Base-by-base conservation (phyloP, 2,329 filamentous ascomycete genomes). In the Dothiorella sarmentorum region DNA sequence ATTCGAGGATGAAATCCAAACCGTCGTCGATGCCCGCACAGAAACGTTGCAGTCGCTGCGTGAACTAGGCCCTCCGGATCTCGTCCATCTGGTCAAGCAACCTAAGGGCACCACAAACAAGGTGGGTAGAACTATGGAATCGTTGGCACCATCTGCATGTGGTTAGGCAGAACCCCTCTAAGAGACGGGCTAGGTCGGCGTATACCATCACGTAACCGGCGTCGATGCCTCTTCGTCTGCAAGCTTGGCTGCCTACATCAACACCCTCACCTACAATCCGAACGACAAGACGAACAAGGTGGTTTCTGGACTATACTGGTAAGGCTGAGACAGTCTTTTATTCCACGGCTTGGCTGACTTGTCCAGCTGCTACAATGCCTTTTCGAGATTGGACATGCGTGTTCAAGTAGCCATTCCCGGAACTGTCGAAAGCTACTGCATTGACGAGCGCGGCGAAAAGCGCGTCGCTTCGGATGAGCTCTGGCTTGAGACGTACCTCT, bases 201-300 rank as follows among this genome's bases (percentile, higher is more conserved):
- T 97, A 58, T 99, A 99, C 73, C 94, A 99, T 74, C 94, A 99
- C 85, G 92, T 97, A 66, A 96, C 91, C 37, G 94, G 94, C 61
- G 87, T 97, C 70, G 94, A 99, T 76, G 94, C 94, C 49, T 99
- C 94, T 2, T 97, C 94, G 6, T 97, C 94, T 9, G 94, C 94
- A 60, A 97, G 93, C 76, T 79, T 99, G 61, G 94, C 94, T 38
- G 94, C 94, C 66, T 99, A 99, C 76, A 96, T 99, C 77, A 99
- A 97, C 75, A 97, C 93, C 37, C 82, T 99, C 61, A 97, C 92
- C 44, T 95, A 97, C 76, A 88, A 88, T 63, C 89, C 93, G 56
- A 85, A 88, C 63, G 89, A 93, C 64, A 91, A 90, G 71, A 81
- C 88, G 61, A 85, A 89, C 70, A 97, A 97, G 78, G 94, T 97